Base-by-base conservation (phyloP, 164 flowering plant species). In the Protea cynaroides region DNA sequence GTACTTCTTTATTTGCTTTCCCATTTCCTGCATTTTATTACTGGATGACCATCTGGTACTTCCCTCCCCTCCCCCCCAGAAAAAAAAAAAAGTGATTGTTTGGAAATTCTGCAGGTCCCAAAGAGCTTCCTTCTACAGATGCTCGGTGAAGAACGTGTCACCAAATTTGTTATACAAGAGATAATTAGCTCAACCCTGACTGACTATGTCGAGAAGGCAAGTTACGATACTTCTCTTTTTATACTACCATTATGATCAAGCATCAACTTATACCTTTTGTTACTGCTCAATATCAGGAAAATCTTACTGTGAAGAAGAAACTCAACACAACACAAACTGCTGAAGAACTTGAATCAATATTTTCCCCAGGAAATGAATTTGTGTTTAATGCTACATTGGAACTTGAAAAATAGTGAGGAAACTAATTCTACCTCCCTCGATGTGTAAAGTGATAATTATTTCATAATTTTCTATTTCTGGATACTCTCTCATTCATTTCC, bases 161-260 rank as follows among this genome's bases (percentile, higher is more conserved):
- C 84, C 51, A 88, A 86, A 40, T 90, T 90, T 71, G 84, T 81
- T 4, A 78, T 90, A 59, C 86, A 83, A 75, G 92, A 90, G 72
- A 85, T 90, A 53, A 79, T 90, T 14, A 85, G 69, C 68, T 65
- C 86, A 19, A 75, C 88, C 24, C 57, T 85, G 73, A 76, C 81
- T 7, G 84, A 80, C 61, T 90, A 80, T 68, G 89, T 76, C 56
- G 71, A 82, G 75, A 77, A 86, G 94, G 93, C 68, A 79, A 80
- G 81, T 70, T 8, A 25, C 44, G 14, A 40, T 21, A 46, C 24
- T 46, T 60, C 44, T 21, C 47, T 29, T 6, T 44, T 25, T 21
- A 44, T 37, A 18, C 19, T n/a, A 44, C 46, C 38, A 52, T 55
- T 21, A 13, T n/a, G n/a, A n/a, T 43, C 0, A 56, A 54, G 25